Conservation (phyloP, 306 rosid species). For the Quercus robur region DNA sequence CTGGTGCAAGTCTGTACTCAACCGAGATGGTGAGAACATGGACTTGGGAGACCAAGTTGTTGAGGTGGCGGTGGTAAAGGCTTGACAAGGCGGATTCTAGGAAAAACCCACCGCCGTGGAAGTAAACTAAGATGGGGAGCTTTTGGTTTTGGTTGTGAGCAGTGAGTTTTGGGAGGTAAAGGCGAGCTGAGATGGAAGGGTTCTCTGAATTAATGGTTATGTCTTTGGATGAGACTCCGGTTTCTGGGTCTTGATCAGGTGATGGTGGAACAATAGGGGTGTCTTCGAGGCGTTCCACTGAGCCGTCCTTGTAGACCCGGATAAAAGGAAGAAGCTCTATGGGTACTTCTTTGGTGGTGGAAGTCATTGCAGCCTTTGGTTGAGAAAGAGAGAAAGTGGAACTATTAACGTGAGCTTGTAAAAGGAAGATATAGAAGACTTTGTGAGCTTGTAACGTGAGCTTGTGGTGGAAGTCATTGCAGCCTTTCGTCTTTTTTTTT, state of each 20-base stretch:
- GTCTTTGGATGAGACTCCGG: conserved; percentile 36
- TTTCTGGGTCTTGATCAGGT: conserved; percentile 22
- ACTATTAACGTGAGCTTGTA: too few relatives aligned
- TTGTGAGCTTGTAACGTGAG: too few relatives aligned
- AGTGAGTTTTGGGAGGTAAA: conserved; percentile 23
- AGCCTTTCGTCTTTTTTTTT: too few relatives aligned
- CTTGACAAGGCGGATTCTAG: conserved; percentile 34
- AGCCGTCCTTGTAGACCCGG: conserved; percentile 20
- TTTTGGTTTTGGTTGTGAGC: conserved; percentile 6
- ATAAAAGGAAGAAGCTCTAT: background rate
- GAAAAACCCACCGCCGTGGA: conserved; percentile 35
- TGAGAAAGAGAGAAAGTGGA: too few relatives aligned
- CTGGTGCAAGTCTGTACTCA: conserved; percentile 28
- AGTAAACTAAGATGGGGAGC: conserved; percentile 32
- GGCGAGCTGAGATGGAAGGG: conserved; percentile 22
- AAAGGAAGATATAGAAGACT: too few relatives aligned
- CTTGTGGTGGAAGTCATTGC: too few relatives aligned
- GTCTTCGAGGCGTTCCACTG: conserved; percentile 12
- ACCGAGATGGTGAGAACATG: conserved; percentile 20
- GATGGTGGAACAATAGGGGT: conserved; percentile 19
- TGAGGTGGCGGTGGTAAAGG: conserved; percentile 13
- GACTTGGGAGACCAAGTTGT: background rate
- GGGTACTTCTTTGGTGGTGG: too few relatives aligned
- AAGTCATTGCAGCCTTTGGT: too few relatives aligned
- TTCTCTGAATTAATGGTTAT: conserved; percentile 14